Conservation (phyloP, 495 filamentous ascomycete genomes). For the Durotheca rogersii region DNA sequence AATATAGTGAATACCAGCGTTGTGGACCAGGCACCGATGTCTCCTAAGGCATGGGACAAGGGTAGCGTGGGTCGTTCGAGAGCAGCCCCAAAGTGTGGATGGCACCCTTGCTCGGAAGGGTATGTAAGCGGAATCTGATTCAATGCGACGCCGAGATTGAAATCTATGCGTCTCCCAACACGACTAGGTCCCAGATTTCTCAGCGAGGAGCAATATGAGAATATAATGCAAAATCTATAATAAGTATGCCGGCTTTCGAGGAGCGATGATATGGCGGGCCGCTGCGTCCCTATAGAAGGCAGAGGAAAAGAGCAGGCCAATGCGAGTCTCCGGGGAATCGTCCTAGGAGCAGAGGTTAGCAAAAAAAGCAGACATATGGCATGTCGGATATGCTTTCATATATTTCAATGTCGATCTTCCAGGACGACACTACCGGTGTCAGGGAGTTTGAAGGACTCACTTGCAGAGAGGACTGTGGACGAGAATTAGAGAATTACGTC, state of each 20-base stretch:
- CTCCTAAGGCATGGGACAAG: conserved; percentile 24
- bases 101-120: conserved; percentile 41
- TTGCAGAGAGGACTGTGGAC: too few species aligned
- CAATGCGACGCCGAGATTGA: conserved; percentile 43
- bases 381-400: too few species aligned
- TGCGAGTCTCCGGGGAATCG: not conserved
- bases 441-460: too few species aligned
- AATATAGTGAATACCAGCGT: conserved; percentile 18
- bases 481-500: too few species aligned
- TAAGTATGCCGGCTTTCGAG: conserved; percentile 9
- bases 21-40: conserved; percentile 27
- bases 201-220: conserved; percentile 22
- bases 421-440: too few species aligned
- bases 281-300: conserved; percentile 1
- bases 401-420: too few species aligned
- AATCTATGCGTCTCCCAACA: conserved; percentile 31
- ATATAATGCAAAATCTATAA: conserved; percentile 11
- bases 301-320: not conserved
- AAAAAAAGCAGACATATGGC: not conserved
- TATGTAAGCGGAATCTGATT: conserved; percentile 42
- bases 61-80: conserved; percentile 33
- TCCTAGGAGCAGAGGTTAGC: conserved; percentile 1
- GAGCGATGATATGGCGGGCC: not conserved
- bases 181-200: conserved; percentile 19
- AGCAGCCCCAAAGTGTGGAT: conserved; percentile 33